phyloP scores from a whole-genome alignment of 495 filamentous ascomycete species.

The Penicillium atrosanguineum region DNA sequence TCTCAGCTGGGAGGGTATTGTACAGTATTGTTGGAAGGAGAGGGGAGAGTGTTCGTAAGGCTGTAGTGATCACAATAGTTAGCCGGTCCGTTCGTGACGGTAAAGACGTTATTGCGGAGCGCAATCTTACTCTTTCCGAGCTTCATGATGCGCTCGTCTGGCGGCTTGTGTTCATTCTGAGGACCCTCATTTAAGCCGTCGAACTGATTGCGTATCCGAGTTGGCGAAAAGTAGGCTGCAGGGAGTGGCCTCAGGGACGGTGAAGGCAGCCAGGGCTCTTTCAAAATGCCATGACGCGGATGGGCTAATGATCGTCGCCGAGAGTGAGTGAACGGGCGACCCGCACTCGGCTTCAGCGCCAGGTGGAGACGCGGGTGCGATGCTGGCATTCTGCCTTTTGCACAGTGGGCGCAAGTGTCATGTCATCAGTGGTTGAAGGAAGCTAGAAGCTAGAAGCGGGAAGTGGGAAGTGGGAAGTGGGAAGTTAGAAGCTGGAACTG shows the following conservation, averaged over 20 bases:
- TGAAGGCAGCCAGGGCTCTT: slow-evolving; percentile 27
- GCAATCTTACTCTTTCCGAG: slow-evolving; percentile 75
- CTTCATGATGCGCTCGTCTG: slow-evolving; percentile 79
- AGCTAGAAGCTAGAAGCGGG: not conserved
- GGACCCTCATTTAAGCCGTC: slow-evolving; percentile 14
- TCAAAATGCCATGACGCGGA: slow-evolving; percentile 31
- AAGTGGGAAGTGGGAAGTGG: slow-evolving; percentile 9
- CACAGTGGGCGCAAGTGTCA: slow-evolving; percentile 11
- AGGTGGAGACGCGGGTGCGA: slow-evolving; percentile 10
- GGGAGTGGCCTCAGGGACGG: slow-evolving; percentile 17
- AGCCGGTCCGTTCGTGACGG: not conserved
- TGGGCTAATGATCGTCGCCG: slow-evolving; percentile 27
- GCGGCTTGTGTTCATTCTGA: slow-evolving; percentile 44
- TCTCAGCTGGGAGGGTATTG: slow-evolving; percentile 74
- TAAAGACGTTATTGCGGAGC: not conserved
- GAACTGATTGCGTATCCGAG: slow-evolving; percentile 9
- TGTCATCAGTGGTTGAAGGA: slow-evolving; percentile 11
- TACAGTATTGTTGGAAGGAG: slow-evolving; percentile 83
- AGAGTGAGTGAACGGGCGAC: slow-evolving; percentile 28
- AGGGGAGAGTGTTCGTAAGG: slow-evolving; percentile 80
- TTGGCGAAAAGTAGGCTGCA: slow-evolving; percentile 26
- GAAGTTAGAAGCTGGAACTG: not conserved
- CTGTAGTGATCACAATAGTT: slow-evolving; percentile 39
- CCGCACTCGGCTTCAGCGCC: slow-evolving; percentile 8
- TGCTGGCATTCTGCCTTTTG: slow-evolving; percentile 32